Evolutionary conservation across 208 protist species (phyloP).

Genomic region (Trypanosoma boissoni): DNA sequence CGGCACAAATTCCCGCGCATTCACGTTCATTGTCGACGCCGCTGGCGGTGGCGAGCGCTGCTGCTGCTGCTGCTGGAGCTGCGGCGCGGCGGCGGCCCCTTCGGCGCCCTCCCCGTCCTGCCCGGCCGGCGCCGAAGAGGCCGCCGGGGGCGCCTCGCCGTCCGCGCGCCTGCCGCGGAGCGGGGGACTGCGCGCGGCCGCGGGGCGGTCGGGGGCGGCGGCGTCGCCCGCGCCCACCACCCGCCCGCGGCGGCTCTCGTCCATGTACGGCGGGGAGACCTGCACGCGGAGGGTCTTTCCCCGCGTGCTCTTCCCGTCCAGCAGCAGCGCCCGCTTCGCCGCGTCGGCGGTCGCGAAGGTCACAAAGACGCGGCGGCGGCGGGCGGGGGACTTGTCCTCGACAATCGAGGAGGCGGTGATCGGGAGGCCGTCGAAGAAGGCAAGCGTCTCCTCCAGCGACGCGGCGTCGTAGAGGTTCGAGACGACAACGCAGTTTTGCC

Average conservation of each 20-base stretch:
- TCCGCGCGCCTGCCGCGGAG: neutral
- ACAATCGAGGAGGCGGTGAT: conserved; percentile 46
- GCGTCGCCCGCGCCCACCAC: conserved; percentile 21
- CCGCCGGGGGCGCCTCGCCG: neutral
- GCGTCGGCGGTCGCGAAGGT: conserved; percentile 55
- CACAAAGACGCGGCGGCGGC: conserved; percentile 64
- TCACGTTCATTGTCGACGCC: conserved; percentile 65
- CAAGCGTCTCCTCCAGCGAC: conserved; percentile 51
- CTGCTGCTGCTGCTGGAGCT: conserved; percentile 4
- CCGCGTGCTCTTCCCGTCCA: conserved; percentile 79
- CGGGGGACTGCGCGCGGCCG: no score
- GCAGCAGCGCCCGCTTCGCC: conserved; percentile 50
- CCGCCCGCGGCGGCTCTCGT: conserved; percentile 47
- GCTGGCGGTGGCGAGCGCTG: conserved; percentile 20
- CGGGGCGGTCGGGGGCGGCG: neutral
- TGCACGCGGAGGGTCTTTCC: conserved; percentile 81
- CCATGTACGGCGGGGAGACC: conserved; percentile 78
- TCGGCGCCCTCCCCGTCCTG: neutral
- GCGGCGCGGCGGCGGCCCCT: conserved; percentile 10
- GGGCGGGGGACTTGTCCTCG: conserved; percentile 58
- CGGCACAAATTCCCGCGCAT: conserved; percentile 73
- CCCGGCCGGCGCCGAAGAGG: neutral
- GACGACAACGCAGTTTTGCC: conserved; percentile 70
- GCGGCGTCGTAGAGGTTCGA: conserved; percentile 75
- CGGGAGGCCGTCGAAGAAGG: conserved; percentile 47